These are phyloP conservation scores for Chaetomium sp. DNA, from an alignment of 2,329 filamentous ascomycete genomes.

Conservation along the genomic window DNA sequence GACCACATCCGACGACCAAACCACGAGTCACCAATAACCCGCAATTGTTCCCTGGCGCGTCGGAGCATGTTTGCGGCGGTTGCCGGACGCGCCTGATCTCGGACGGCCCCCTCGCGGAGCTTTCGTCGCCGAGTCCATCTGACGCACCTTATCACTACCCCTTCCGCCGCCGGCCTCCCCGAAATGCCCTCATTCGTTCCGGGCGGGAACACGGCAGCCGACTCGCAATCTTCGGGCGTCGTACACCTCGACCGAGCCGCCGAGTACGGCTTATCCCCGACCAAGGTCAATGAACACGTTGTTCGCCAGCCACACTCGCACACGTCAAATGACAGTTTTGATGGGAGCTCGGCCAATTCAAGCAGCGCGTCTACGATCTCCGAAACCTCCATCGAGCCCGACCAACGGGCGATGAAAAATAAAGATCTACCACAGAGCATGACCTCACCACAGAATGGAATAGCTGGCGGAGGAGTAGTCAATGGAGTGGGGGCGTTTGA, in stretches of 20 bases:
- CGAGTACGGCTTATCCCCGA: constrained; percentile 29
- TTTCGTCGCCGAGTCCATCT: constrained; percentile 7
- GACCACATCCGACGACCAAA: background rate
- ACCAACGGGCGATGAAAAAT: constrained; percentile 39
- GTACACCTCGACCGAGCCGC: constrained; percentile 38
- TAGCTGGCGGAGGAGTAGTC: constrained; percentile 33
- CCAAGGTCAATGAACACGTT: constrained; percentile 30
- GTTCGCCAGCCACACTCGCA: constrained; percentile 33
- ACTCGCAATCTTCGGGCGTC: constrained; percentile 37
- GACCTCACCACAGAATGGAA: constrained; percentile 53
- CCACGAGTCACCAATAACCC: background rate
- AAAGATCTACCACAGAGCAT: constrained; percentile 45
- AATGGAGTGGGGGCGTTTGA: constrained; percentile 26
- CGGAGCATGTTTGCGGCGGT: constrained; percentile 18
- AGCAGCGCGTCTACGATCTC: constrained; percentile 41
- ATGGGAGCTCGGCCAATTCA: constrained; percentile 49
- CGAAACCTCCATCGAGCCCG: constrained; percentile 40
- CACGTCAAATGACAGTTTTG: constrained; percentile 46
- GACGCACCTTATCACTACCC: background rate
- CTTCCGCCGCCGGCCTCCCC: constrained; percentile 8
- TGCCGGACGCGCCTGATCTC: constrained; percentile 8
- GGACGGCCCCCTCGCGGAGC: constrained; percentile 13
- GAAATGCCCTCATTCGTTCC: constrained; percentile 51
- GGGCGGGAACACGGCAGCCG: constrained; percentile 39
- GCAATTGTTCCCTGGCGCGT: background rate